Evolutionary conservation across 768 basidiomycete species (phyloP).

Genomic region (Tricholoma saponaceum): DNA sequence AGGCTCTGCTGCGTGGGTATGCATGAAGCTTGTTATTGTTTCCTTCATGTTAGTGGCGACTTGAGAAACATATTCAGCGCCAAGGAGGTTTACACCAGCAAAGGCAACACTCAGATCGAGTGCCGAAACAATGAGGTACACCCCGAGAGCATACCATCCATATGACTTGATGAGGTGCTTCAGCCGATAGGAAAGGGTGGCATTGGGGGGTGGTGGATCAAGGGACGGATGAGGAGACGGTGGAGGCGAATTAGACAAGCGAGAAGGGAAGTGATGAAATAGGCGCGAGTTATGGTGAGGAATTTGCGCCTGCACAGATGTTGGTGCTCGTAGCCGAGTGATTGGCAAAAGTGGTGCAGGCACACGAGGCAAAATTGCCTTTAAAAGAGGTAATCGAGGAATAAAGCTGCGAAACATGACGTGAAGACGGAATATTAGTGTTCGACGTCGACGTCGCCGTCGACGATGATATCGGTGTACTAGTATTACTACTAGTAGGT

Average conservation of each 20-base stretch:
- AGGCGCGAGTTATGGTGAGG: conserved; percentile 38
- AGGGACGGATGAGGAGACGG: conserved; percentile 26
- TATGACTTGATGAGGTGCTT: conserved; percentile 87
- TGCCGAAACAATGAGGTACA: conserved; percentile 71
- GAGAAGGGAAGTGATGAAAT: conserved; percentile 46
- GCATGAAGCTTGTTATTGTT: conserved; percentile 38
- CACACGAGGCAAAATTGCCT: conserved; percentile 39
- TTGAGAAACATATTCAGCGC: conserved; percentile 84
- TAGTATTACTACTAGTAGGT: no score
- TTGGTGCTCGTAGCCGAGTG: conserved; percentile 28
- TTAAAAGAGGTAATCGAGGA: conserved; percentile 42
- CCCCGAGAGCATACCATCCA: conserved; percentile 93
- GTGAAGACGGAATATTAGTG: no score
- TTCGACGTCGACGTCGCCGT: no score
- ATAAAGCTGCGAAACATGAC: conserved; percentile 39
- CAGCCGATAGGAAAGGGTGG: conserved; percentile 64
- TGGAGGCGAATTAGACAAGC: conserved; percentile 36
- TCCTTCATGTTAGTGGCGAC: conserved; percentile 57
- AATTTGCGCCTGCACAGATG: conserved; percentile 21
- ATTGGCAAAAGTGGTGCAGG: conserved; percentile 48
- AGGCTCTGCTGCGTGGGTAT: conserved; percentile 57
- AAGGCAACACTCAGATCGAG: conserved; percentile 88
- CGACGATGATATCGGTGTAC: no score
- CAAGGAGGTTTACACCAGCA: conserved; percentile 77
- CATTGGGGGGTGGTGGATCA: conserved; percentile 37